A percentile compares a stretch with the other conserved stretches of the same genome.
Evolutionary conservation across 371 early-diverging fungal genomes (phyloP).

Genomic region (Actinomucor elegans): DNA sequence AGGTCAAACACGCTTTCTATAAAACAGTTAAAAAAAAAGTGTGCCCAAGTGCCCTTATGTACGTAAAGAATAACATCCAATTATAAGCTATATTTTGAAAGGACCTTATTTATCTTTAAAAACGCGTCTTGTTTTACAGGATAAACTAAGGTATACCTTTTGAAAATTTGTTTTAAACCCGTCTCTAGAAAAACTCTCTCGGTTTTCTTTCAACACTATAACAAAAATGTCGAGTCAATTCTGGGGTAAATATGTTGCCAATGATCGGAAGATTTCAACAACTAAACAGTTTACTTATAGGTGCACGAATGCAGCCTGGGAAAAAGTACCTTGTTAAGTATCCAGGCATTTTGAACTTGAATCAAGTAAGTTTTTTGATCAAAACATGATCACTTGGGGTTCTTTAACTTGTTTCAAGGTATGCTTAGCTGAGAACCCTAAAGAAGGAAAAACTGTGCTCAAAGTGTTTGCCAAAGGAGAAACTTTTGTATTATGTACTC

Average conservation of each 20-base stretch:
- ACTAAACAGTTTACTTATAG: not conserved
- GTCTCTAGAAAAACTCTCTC: not conserved
- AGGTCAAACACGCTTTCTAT: too few species aligned
- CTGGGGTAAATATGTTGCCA: not conserved
- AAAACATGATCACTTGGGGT: not conserved
- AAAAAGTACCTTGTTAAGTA: not conserved
- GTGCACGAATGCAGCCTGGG: constrained; percentile 6
- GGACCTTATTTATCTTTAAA: too few species aligned
- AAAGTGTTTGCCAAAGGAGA: constrained; percentile 6
- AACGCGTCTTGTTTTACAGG: too few species aligned
- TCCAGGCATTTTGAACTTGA: constrained; percentile 2
- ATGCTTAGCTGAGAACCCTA: not conserved
- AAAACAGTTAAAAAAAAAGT: too few species aligned
- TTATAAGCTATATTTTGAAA: too few species aligned
- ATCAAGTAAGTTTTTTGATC: constrained; percentile 3
- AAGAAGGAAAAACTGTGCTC: constrained; percentile 14
- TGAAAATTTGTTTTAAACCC: too few species aligned
- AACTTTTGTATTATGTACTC: constrained; percentile 15
- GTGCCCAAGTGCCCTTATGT: too few species aligned
- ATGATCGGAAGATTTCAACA: too few species aligned
- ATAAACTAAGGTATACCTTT: too few species aligned
- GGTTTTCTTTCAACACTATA: not conserved
- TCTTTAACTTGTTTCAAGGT: not conserved
- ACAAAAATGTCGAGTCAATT: not conserved
- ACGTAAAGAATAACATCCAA: too few species aligned